A percentile compares a stretch with the other conserved stretches of the same genome.
Evolutionary conservation across 495 filamentous ascomycete species (phyloP).

Genomic region (Hypoxylon lenormandii): DNA sequence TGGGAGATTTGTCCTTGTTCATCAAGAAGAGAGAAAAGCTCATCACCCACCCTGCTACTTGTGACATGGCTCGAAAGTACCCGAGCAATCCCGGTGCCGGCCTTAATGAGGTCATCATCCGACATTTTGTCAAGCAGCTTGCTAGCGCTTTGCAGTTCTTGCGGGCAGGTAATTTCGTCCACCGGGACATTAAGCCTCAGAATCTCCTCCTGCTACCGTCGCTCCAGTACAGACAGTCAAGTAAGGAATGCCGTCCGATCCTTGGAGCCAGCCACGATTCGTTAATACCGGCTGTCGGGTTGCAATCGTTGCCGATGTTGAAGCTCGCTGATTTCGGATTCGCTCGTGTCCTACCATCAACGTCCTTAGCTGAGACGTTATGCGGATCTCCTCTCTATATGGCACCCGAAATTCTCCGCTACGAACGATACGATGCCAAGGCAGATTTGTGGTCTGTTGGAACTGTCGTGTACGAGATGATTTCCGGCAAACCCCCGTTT

Average conservation of each 20-base stretch:
- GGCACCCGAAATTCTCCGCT: constrained; percentile 96
- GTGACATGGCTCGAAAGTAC: constrained; percentile 89
- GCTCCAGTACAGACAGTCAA: constrained; percentile 66
- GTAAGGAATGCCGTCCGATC: constrained; percentile 59
- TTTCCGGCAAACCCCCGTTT: constrained; percentile 89
- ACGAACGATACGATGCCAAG: constrained; percentile 96
- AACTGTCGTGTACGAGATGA: constrained; percentile 95
- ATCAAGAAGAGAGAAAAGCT: constrained; percentile 91
- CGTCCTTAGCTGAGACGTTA: constrained; percentile 91
- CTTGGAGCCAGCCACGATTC: constrained; percentile 77
- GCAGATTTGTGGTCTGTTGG: constrained; percentile 98
- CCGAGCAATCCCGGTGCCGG: constrained; percentile 82
- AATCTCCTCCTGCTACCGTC: constrained; percentile 92
- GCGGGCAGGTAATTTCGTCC: constrained; percentile 83
- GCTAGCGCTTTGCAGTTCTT: constrained; percentile 91
- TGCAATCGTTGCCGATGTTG: constrained; percentile 90
- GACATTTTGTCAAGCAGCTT: constrained; percentile 96
- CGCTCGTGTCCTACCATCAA: constrained; percentile 86
- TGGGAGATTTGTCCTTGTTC: constrained; percentile 91
- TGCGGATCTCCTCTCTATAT: constrained; percentile 99
- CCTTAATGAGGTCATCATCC: constrained; percentile 89
- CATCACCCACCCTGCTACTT: constrained; percentile 76
- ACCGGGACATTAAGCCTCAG: constrained; percentile 97
- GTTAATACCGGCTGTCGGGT: constrained; percentile 79
- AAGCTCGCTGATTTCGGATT: constrained; percentile 99